Conservation (phyloP, 2,329 filamentous ascomycete species). For the Xylariales sp. region DNA sequence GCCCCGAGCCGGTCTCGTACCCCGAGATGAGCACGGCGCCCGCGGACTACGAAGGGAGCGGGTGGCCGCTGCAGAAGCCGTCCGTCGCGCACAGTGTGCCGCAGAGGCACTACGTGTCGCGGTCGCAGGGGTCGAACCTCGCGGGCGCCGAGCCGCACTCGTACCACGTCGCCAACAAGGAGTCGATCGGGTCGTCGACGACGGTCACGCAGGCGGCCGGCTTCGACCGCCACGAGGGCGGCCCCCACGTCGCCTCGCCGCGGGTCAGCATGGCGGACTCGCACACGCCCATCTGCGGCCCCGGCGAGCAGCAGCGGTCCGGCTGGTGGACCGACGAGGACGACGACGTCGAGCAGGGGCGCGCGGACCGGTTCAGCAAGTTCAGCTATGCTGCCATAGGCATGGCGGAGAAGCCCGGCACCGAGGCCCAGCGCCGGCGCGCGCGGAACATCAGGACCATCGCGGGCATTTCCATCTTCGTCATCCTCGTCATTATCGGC, state of each 20-base stretch:
- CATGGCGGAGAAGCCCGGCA: conserved; percentile 23
- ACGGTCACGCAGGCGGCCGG: not conserved
- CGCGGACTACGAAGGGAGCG: conserved; percentile 17
- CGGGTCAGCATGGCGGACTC: conserved; percentile 31
- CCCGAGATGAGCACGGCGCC: not conserved
- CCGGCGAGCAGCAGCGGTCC: conserved; percentile 36
- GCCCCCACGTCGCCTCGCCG: conserved; percentile 14
- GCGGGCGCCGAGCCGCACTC: not conserved
- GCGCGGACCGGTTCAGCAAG: not conserved
- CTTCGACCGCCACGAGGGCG: not conserved
- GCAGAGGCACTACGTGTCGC: conserved; percentile 18
- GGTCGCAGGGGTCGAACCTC: conserved; percentile 19
- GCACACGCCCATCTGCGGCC: conserved; percentile 28
- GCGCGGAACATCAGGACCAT: conserved; percentile 36
- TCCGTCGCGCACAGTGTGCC: conserved; percentile 22
- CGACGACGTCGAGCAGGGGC: conserved; percentile 21
- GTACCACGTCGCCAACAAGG: conserved; percentile 28
- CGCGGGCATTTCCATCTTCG: conserved; percentile 28
- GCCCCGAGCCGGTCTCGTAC: conserved; percentile 9
- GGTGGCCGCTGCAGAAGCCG: conserved; percentile 33
- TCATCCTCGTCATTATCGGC: conserved; percentile 39
- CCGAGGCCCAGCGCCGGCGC: conserved; percentile 24
- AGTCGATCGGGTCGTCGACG: conserved; percentile 20
- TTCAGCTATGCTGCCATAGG: conserved; percentile 17
- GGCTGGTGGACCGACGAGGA: conserved; percentile 38